Base-by-base conservation (phyloP, 306 rosid species). In the Vachellia collinsii region DNA sequence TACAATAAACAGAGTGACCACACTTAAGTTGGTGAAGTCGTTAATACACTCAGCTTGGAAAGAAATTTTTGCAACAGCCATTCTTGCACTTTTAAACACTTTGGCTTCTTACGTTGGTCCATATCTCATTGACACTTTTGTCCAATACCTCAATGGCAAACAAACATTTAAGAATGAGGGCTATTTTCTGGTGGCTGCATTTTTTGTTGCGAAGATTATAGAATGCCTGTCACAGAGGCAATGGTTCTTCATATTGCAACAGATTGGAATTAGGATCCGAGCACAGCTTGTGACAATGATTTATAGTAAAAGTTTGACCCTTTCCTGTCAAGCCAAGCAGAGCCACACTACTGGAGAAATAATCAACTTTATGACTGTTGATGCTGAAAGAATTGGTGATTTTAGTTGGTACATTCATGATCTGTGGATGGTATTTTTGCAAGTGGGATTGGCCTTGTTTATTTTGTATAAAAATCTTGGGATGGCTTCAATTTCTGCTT, bases 71-170 rank as follows among this genome's bases (percentile, higher is more conserved):
- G 67, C 77, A 47, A 84, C 88, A 1, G 89, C 53, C 23, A 11
- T 83, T 73, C 71, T 81, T 62, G 85, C 53, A 38, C 8, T 81
- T 3, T 1, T 74, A 8, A 53, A 77, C 48, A 72, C 88, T 3
- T n/a, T 86, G 76, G 89, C 91, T 76, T 81, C 88, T 78, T 88
- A 88, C 74, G 89, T 88, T 74, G 89, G 91, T 59, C 91, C 89
- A 19, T 86, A 83, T 82, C 88, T 86, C 59, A 86, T 86, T 70
- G 88, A 88, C 56, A 8, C 80, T 63, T 82, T 86, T 56, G 92
- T 86, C 70, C 88, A 84, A 69, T 88, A 86, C 66, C 88, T 88
- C 41, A 80, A 58, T 77, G 89, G 89, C 29, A 38, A 36, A 36
- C 58, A 79, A 79, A 75, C 41, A 4, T 86, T 69, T 37, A 74